Conservation (phyloP, 768 basidiomycete genomes). For the Rhizopogon sp. region DNA sequence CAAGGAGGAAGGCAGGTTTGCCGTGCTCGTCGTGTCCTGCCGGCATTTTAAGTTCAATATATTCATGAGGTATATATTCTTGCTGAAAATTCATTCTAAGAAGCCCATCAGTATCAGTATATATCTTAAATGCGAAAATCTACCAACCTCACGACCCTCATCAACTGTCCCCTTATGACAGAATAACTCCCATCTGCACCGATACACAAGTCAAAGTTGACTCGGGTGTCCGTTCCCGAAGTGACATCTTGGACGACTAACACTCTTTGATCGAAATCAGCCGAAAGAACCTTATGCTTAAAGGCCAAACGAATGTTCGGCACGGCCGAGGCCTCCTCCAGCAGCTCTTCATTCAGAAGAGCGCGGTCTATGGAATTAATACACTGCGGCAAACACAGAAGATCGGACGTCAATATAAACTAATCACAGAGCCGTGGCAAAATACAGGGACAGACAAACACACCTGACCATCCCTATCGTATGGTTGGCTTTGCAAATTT, state of each 20-base stretch:
- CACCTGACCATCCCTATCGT: conserved; percentile 88
- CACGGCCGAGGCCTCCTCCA: conserved; percentile 64
- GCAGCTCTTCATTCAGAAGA: conserved; percentile 79
- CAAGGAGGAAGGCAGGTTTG: conserved; percentile 71
- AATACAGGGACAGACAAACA: conserved; percentile 22
- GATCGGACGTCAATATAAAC: conserved; percentile 18
- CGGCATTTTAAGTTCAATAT: conserved; percentile 95
- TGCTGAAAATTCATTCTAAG: conserved; percentile 92
- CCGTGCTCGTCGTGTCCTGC: conserved; percentile 60
- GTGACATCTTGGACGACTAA: conserved; percentile 47
- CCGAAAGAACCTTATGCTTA: conserved; percentile 69
- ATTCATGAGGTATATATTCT: conserved; percentile 93
- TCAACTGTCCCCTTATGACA: conserved; percentile 87
- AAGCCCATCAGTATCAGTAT: conserved; percentile 2
- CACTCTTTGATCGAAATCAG: conserved; percentile 67
- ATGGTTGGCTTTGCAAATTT: conserved; percentile 74
- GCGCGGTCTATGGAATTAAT: conserved; percentile 93
- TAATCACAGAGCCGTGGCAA: conserved; percentile 16
- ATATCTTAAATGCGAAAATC: conserved; percentile 5
- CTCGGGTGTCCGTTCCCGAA: conserved; percentile 37
- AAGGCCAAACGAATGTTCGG: conserved; percentile 70
- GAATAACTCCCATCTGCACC: conserved; percentile 96
- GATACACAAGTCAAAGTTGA: conserved; percentile 73
- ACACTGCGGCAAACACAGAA: conserved; percentile 45
- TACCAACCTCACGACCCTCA: conserved; percentile 85